Evolutionary conservation across 2,329 filamentous ascomycete genomes (phyloP), one percentile per base, ranked within the genome.

Genomic region (Tolypocladium album): DNA sequence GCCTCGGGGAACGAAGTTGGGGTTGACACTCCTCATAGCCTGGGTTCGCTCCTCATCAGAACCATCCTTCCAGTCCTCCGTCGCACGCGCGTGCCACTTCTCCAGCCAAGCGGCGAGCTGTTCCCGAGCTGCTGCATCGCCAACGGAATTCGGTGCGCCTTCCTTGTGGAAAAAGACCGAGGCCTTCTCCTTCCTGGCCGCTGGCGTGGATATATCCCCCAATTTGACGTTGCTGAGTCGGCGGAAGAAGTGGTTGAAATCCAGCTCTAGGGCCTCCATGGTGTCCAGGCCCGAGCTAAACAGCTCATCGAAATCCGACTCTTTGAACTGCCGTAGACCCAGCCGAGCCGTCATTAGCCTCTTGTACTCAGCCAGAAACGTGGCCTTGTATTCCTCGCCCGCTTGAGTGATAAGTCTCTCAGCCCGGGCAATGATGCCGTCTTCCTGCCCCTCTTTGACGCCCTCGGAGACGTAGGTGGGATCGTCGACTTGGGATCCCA

Each of bases 231-330:
- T 74, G 58, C 88, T 88, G 0, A 99, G 78, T 11, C 88, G 83
- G 45, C 95, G 84, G 81, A 97, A 97, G 71, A 95, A 94, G 68
- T 95, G 89, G 69, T 96, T 90, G 74, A 97, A 99, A 71, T 99
- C 94, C 2, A 99, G 77, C 69, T 95, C 89, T 22, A 92, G 76
- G 1, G 83, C 82, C 71, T 96, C 89, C 74, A 99, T 80, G 0
- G 84, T 86, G 70, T 97, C 91, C 0, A 99, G 80, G 13, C 90
- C 75, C 59, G 90, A 85, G n/a, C 88, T 92, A 70, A 93, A 94
- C 3, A 97, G 75, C 0, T 82, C 76, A 27, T 95, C 82, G 67
- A 97, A 96, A 71, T 97, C 93, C 0, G 79, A 78, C 5, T 89
- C 83, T 63, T 87, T 85, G 66, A 82, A 80, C 0, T 78, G 82